These are phyloP conservation scores for Pseudopediastrum boryanum DNA, from an alignment of 139 green algal genomes.

Conservation along the genomic window DNA sequence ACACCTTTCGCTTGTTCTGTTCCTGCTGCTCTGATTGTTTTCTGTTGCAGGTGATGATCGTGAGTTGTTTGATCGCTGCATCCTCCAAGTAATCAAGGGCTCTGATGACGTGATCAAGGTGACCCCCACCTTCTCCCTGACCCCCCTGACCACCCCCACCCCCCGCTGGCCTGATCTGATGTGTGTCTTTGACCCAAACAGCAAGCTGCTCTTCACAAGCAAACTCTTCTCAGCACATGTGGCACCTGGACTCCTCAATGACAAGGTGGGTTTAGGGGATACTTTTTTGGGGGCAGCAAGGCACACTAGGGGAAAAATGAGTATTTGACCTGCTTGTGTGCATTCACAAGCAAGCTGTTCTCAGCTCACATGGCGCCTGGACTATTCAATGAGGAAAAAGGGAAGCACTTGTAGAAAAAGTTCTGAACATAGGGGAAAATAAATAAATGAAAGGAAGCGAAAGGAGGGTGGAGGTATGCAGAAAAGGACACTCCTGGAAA, in stretches of 20 bases:
- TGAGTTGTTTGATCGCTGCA: no score
- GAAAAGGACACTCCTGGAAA: no score
- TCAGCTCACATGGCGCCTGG: slow-evolving; percentile 70
- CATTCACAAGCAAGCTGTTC: slow-evolving; percentile 73
- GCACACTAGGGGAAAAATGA: no score
- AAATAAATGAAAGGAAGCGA: no score
- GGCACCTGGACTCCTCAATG: slow-evolving; percentile 44
- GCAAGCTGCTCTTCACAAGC: slow-evolving; percentile 57
- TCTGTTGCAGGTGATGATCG: background rate
- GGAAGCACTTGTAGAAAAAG: no score
- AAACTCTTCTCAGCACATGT: slow-evolving; percentile 84
- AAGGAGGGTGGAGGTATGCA: no score
- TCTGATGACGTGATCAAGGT: background rate
- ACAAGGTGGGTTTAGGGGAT: slow-evolving; percentile 31
- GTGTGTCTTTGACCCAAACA: slow-evolving; percentile 38
- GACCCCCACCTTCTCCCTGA: slow-evolving; percentile 16
- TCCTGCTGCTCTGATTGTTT: no score
- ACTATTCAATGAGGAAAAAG: slow-evolving; percentile 9
- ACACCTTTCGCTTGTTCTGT: no score
- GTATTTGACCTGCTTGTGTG: no score
- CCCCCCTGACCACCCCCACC: slow-evolving; percentile 64
- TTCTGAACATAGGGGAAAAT: no score
- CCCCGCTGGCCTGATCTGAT: slow-evolving; percentile 93
- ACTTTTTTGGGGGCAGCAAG: no score
- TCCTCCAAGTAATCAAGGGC: background rate